These are phyloP conservation scores for Mucor piriformis DNA, from an alignment of 371 early-diverging fungal species.

Conservation along the genomic window DNA sequence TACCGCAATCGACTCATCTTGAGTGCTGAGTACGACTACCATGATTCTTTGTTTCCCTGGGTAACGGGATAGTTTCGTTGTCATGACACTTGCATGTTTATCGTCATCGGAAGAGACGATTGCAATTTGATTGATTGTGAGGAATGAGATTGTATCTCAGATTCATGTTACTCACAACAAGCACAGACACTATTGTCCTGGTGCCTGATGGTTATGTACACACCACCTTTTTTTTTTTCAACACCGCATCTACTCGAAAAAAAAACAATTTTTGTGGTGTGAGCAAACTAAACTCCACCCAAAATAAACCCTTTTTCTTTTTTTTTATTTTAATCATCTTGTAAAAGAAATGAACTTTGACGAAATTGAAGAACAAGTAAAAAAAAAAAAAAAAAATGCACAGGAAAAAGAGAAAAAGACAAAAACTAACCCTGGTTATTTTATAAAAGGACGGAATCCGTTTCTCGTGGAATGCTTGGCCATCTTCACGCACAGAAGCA, in stretches of 20 bases:
- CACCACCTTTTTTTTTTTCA: not conserved
- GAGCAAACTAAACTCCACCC: not conserved
- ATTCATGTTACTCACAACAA: too few relatives aligned
- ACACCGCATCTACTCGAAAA: too few relatives aligned
- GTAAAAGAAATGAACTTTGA: constrained; percentile 79
- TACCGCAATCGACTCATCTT: too few relatives aligned
- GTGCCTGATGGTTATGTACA: too few relatives aligned
- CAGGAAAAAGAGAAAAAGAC: not conserved
- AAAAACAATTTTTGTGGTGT: not conserved
- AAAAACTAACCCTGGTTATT: not conserved
- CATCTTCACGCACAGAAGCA: constrained; percentile 93
- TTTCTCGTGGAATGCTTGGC: constrained; percentile 99
- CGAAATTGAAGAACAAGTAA: constrained; percentile 81
- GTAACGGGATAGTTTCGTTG: too few relatives aligned
- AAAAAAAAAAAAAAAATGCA: not conserved
- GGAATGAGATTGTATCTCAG: too few relatives aligned
- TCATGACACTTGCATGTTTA: too few relatives aligned
- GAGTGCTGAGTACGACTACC: too few relatives aligned
- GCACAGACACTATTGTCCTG: too few relatives aligned
- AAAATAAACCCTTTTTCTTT: not conserved
- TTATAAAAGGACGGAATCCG: constrained; percentile 83
- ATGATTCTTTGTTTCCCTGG: too few relatives aligned
- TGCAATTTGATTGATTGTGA: too few relatives aligned
- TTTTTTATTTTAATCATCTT: not conserved
- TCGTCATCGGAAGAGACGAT: too few relatives aligned